Conservation (phyloP, 495 filamentous ascomycete genomes). For the Penicillium desertorum region DNA sequence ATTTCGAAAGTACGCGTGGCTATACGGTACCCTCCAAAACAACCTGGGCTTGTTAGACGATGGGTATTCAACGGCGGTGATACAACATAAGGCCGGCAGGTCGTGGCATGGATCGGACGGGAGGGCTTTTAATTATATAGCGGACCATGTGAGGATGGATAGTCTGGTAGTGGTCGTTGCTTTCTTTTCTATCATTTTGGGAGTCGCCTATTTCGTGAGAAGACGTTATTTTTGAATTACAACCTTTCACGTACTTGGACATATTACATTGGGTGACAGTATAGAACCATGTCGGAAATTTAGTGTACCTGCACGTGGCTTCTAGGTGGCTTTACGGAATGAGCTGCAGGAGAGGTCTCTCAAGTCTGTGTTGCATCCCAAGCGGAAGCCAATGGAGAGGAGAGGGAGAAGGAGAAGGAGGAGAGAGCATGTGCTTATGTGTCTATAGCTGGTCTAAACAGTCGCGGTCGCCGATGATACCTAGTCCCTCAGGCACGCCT, state of each 20-base stretch:
- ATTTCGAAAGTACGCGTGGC: constrained; percentile 9
- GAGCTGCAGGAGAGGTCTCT: no score
- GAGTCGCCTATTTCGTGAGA: background rate
- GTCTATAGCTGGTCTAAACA: no score
- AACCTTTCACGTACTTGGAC: background rate
- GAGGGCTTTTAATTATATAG: background rate
- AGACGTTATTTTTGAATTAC: background rate
- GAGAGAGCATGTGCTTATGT: no score
- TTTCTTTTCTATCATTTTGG: background rate
- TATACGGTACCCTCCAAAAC: background rate
- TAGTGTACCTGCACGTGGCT: background rate
- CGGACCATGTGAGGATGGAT: background rate
- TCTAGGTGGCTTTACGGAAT: no score
- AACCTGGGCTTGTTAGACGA: constrained; percentile 9
- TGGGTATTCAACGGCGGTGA: constrained; percentile 1
- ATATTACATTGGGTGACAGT: background rate
- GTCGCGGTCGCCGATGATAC: no score
- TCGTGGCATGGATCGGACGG: constrained; percentile 16
- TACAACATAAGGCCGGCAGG: constrained; percentile 10
- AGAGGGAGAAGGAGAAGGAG: no score
- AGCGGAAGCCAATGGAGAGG: no score
- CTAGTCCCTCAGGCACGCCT: no score
- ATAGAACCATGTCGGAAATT: background rate
- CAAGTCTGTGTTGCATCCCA: no score
- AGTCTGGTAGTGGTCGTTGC: background rate